These are phyloP conservation scores for Saccharomycopsis sp. DNA, from an alignment of 805 yeast genomes.

Conservation along the genomic window DNA sequence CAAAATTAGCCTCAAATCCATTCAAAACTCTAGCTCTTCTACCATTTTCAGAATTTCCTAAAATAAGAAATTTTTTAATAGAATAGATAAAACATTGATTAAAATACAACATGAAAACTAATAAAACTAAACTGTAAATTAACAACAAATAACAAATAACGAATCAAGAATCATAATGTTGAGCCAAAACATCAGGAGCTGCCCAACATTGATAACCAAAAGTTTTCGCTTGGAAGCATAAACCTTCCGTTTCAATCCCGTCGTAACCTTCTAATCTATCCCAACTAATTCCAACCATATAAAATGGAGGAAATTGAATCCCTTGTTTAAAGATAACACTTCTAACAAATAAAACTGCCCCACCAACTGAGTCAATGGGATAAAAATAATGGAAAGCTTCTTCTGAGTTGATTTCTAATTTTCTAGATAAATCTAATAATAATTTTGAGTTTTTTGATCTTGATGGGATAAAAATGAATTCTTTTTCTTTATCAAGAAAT, in stretches of 20 bases:
- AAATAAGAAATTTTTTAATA: no score
- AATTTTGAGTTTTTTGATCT: constrained; percentile 8
- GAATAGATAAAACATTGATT: no score
- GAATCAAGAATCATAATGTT: constrained; percentile 24
- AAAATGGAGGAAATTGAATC: constrained; percentile 34
- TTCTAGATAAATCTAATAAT: constrained; percentile 1
- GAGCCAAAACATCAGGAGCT: constrained; percentile 35
- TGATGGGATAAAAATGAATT: constrained; percentile 23
- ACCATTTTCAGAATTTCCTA: no score
- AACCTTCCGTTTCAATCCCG: constrained; percentile 45
- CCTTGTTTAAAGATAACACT: constrained; percentile 35
- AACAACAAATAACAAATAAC: no score
- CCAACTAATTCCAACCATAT: constrained; percentile 36
- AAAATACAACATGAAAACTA: no score
- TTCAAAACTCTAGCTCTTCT: no score
- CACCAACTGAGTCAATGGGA: constrained; percentile 38
- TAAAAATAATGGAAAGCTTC: constrained; percentile 13
- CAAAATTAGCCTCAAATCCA: no score
- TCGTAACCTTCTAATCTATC: constrained; percentile 37
- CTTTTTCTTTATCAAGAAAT: constrained; percentile 12
- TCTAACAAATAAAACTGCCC: constrained; percentile 37
- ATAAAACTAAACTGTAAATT: no score
- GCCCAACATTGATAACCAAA: constrained; percentile 40
- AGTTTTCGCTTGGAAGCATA: constrained; percentile 36
- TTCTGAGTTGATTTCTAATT: constrained; percentile 9